These are phyloP conservation scores for Trametes gibbosa DNA, from an alignment of 768 basidiomycete species.

Conservation along the genomic window DNA sequence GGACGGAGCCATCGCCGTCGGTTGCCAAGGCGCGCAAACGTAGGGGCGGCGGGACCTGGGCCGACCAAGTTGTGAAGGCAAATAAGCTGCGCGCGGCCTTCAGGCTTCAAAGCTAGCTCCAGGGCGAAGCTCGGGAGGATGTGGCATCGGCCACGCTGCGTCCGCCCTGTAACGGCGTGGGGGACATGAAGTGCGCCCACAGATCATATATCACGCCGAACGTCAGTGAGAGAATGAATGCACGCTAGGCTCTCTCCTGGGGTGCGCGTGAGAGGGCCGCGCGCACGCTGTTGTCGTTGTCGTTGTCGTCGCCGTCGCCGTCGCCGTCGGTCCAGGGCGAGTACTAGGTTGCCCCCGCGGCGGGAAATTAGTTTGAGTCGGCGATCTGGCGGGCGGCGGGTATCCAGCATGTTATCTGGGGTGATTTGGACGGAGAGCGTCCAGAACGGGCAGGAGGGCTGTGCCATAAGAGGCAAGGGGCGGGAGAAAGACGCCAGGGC, in stretches of 20 bases:
- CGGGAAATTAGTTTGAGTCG: slow-evolving; percentile 20
- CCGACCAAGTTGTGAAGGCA: background rate
- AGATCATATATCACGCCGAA: slow-evolving; percentile 16
- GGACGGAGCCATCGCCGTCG: slow-evolving; percentile 15
- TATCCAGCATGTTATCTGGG: slow-evolving; percentile 3
- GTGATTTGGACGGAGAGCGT: slow-evolving; percentile 3
- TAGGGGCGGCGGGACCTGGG: slow-evolving; percentile 3
- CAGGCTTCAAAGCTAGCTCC: background rate
- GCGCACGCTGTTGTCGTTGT: background rate
- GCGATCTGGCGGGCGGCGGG: slow-evolving; percentile 13
- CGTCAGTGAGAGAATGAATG: slow-evolving; percentile 2
- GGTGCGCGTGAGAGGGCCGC: background rate
- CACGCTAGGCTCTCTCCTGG: background rate
- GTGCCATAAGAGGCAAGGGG: slow-evolving; percentile 4
- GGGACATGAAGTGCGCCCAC: slow-evolving; percentile 6
- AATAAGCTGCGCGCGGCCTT: too few relatives aligned
- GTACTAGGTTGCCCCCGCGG: slow-evolving; percentile 17
- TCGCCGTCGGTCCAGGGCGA: slow-evolving; percentile 12
- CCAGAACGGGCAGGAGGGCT: background rate
- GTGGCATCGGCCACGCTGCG: slow-evolving; percentile 10
- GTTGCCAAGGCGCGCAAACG: slow-evolving; percentile 11
- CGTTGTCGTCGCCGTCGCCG: background rate
- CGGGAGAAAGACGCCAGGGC: slow-evolving; percentile 4
- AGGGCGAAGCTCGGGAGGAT: slow-evolving; percentile 4
- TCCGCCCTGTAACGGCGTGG: slow-evolving; percentile 14